These are phyloP conservation scores for Pestalotiopsis sp. DNA, from an alignment of 2,329 filamentous ascomycete species.

Conservation along the genomic window DNA sequence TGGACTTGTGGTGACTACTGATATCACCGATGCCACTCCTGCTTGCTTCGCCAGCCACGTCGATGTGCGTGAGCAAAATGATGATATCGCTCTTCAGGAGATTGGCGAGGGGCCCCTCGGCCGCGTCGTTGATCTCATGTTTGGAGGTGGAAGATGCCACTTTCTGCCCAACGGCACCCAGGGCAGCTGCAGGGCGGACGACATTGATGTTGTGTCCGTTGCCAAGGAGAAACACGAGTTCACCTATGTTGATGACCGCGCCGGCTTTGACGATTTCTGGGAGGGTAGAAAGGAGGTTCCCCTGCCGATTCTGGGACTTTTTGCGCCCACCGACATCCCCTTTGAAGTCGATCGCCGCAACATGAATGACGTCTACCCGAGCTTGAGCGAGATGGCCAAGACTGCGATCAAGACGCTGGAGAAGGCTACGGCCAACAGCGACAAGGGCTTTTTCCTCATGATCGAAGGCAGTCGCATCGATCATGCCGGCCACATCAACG, in stretches of 20 bases:
- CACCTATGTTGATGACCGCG: slow-evolving; percentile 73
- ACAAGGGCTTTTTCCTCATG: slow-evolving; percentile 98
- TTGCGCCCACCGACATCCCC: slow-evolving; percentile 81
- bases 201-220: slow-evolving; percentile 72
- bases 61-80: slow-evolving; percentile 76
- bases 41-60: slow-evolving; percentile 94
- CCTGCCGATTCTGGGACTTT: slow-evolving; percentile 85
- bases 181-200: slow-evolving; percentile 81
- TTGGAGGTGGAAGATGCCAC: slow-evolving; percentile 91
- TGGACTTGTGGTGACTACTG: slow-evolving; percentile 91
- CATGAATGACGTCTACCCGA: slow-evolving; percentile 80
- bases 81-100: slow-evolving; percentile 91
- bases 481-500: slow-evolving; percentile 86
- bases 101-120: slow-evolving; percentile 86
- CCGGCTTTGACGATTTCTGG: slow-evolving; percentile 75
- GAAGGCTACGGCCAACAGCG: slow-evolving; percentile 77
- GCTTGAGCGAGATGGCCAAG: slow-evolving; percentile 86
- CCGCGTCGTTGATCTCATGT: slow-evolving; percentile 85
- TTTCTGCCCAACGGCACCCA: slow-evolving; percentile 82
- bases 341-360: slow-evolving; percentile 90
- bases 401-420: slow-evolving; percentile 80
- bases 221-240: slow-evolving; percentile 79
- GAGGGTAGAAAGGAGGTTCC: slow-evolving; percentile 64
- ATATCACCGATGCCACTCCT: slow-evolving; percentile 93
- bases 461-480: slow-evolving; percentile 97